Base-by-base conservation (phyloP, 2,329 filamentous ascomycete species). In the Cytospora chrysosperma region DNA sequence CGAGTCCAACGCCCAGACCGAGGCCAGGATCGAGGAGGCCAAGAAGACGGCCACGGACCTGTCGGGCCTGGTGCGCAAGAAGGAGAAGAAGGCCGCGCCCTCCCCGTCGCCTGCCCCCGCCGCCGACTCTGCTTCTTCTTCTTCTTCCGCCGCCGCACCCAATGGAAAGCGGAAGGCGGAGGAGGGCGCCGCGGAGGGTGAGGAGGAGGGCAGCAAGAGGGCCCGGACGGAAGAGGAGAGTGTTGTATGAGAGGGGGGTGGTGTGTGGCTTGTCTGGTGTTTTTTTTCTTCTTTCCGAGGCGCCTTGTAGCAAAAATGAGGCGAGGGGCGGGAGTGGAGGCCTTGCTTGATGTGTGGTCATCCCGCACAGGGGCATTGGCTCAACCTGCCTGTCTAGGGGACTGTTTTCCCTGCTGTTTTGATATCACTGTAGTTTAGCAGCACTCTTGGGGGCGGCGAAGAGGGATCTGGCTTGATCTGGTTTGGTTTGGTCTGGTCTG, bases 1-100 rank as follows among this genome's bases (percentile, higher is more conserved):
- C 63, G 85, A 88, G 71, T 83, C 85, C 40, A 79, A 85, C 3
- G 81, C 79, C 1, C 81, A 88, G 61, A 84, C 86, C 58, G 81
- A 86, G 68, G 87, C 86, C 27, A 82, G 85, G 67, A 80, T 92
- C 53, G 86, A 89, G 53, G 88, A 93, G 72, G 90, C 88, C 30
- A 90, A 88, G 70, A 89, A 88, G 76, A 83, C 79, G 9, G 91
- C 91, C 8, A 92, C 84, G 19, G 91, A 95, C 72, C 78, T 96
- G 17, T 86, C 84, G 0, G 84, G 87, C n/a, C 79, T 94, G 53
- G 88, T 94, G 51, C 87, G 89, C 72, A 93, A 88, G 77, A 87
- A 86, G 75, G 70, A 73, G 66, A 79, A 80, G 43, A 47, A 47
- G 71, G 64, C 71, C 26, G 67, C 69, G n/a, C n/a, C n/a, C n/a